Evolutionary conservation across 2,329 filamentous ascomycete species (phyloP), one percentile per base, ranked within the genome.

Genomic region (Neonectria punicea): DNA sequence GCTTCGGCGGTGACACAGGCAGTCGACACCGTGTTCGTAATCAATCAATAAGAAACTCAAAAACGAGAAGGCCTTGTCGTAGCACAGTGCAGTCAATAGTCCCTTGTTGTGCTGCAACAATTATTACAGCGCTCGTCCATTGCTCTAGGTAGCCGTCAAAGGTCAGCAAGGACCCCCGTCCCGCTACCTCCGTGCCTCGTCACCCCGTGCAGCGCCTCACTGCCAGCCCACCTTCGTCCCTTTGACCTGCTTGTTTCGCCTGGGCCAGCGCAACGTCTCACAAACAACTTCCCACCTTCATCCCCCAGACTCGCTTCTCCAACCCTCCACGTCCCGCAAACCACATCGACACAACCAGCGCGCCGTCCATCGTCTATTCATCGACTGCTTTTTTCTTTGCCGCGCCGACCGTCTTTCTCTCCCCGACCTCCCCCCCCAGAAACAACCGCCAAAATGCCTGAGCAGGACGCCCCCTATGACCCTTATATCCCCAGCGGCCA

Each of bases 401-500:
- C 56, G 43, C 58, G 47, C 51, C 72, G 66, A 68, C 46, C 58
- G 60, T 41, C 51, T 56, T 30, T 39, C 53, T 25, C 49, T 41
- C 50, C 46, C 46, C 54, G 39, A 61, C 56, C 41, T 18, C 28
- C 58, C 53, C 25, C 28, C 58, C 53, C 25, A 16, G 18, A 60
- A 63, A 54, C 57, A 50, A 59, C 63, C 64, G 54, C 58, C 74
- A 81, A 70, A 74, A 88, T 88, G 86, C 81, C 86, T 73, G 82
- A 81, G 76, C 81, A 84, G 72, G 84, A 87, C 64, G 82, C 86
- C 78, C 93, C 93, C 73, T 97, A 97, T 82, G 93, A 97, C 82
- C 93, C 93, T 69, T 97, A 96, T 83, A 94, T 95, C 80, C 93
- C 93, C 77, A 89, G 87, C 78, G 89, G 89, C 81, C 85, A 86